Base-by-base conservation (phyloP, 2,329 filamentous ascomycete genomes). In the Lomentospora prolificans region DNA sequence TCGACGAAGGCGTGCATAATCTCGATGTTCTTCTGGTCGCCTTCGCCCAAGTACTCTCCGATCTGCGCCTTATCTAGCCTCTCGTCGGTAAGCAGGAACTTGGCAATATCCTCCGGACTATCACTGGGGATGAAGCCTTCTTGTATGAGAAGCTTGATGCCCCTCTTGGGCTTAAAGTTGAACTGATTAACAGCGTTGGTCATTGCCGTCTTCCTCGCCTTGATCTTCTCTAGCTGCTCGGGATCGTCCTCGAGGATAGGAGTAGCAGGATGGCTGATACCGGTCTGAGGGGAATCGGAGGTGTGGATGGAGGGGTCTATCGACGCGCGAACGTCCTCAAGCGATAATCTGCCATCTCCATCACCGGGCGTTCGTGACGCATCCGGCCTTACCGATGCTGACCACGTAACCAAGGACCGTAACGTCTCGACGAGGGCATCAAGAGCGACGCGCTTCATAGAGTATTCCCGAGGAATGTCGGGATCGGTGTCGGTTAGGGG, bases 1-100 rank as follows among this genome's bases (percentile, higher is more conserved):
- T 99, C 92, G 10, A 99, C 92, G 69, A 99, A 99, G 3, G 90
- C 89, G 69, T 99, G 94, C 94, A 99, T 99, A 62, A 90, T 95
- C 59, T 92, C 90, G 63, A 99, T 91, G 65, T 97, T 95, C 65
- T 91, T 85, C 1, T 90, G 78, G 9, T 99, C 92, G 31, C 90
- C 94, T 69, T 99, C 94, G 44, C 94, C 94, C 5, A 99, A 79
- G 62, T 87, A 99, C 68, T 99, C 94, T 63, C 94, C 94, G 50
- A 99, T 86, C 65, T 91, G 86, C 3, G 88, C 83, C 72, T 99
- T 99, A 72, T 96, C 89, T 3, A 99, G 75, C 28, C 85, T 83
- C 12, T 96, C 90, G 63, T 94, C 92, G 30, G 77, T 80, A 7
- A 92, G 68, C 19, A 99, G 73, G 67, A 99, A 99, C 17, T 71